Base-by-base conservation (phyloP, 2,329 filamentous ascomycete genomes). In the Endocalyx cinctus region DNA sequence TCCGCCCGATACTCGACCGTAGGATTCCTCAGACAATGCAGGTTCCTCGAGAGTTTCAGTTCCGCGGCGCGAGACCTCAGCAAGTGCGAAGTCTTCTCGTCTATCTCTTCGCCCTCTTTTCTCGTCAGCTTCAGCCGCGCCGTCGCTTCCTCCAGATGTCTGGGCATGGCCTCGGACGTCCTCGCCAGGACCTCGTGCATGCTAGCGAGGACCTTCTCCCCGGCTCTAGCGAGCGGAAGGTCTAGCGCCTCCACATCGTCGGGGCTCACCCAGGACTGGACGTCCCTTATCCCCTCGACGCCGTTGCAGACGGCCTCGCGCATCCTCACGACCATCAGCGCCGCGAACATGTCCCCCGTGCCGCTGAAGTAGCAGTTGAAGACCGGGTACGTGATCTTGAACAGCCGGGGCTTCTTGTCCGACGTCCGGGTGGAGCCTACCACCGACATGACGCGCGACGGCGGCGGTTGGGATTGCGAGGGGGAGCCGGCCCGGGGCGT, bases 271-370 rank as follows among this genome's bases (percentile, higher is more conserved):
- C 92, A 98, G 41, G 79, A 79, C 5, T 66, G 60, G 3, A 62
- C 74, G 6, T 65, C 56, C 12, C 68, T 60, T 4, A 94, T 62
- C 2, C 17, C 42, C 2, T 35, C 33, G 28, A 38, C 29, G 31
- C 27, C 29, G 4, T 62, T 63, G 33, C 67, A 61, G 2, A 87
- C 83, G 17, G 87, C 88, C 66, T 97, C 87, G 37, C 90, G 82
- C 53, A 98, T 79, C 18, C 90, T 80, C 25, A 86, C 86, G 2
- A 95, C 79, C 55, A 87, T 88, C 28, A 98, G 72, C 6, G 90
- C 90, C 18, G 88, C 90, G 55, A 98, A 97, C 90, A 98, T 96
- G 66, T 98, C 92, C 29, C 92, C 92, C 0, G 94, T 97, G 25
- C 92, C 92, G 50, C 84, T 88, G 63, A 97, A 98, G 70, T 92